Base-by-base conservation (phyloP, 805 yeast genomes). In the Schwanniomyces polymorphus region DNA sequence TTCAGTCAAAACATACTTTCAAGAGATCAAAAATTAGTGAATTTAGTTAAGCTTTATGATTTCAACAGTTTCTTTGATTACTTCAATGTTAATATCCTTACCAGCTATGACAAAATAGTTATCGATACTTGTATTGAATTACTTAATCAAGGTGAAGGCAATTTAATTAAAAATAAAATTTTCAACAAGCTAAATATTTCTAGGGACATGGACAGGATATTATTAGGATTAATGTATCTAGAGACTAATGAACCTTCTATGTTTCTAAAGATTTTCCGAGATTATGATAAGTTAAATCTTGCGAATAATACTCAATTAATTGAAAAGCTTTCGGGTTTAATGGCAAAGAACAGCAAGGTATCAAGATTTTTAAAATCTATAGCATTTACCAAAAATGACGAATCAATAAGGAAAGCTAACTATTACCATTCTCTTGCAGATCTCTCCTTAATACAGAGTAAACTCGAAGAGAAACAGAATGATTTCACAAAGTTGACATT, bases 141-240 rank as follows among this genome's bases (percentile, higher is more conserved):
- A 29, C 59, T 65, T 35, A 67, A 58, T 34, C 56, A 54, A 31
- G 65, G 60, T 49, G 70, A 80, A 26, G 61, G 61, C 57, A 51
- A 58, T 5, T 64, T 80, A 5, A 79, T 81, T 50, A 72, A 74
- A 27, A 50, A 65, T 0, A 54, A 66, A 14, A 63, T 85, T 41
- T 63, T 75, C 9, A 57, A 66, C 3, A 65, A 67, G 43, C 64
- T 82, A 44, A 74, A 75, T 48, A 63, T 69, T 29, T 50, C 61
- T 1, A 66, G 49, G 12, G 54, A 57, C 6, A 47, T 64, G 35
- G 65, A 64, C 43, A 48, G 56, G 25, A 65, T 68, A 35, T 61
- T 73, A 38, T 59, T 61, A 26, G 78, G 76, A 2, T 51, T 73
- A 27, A 59, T 70, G 1, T 55, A 61, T 45, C 58, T 70, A 42